Evolutionary conservation across 306 rosid species (phyloP).

Genomic region (Gynostemma pentaphyllum): DNA sequence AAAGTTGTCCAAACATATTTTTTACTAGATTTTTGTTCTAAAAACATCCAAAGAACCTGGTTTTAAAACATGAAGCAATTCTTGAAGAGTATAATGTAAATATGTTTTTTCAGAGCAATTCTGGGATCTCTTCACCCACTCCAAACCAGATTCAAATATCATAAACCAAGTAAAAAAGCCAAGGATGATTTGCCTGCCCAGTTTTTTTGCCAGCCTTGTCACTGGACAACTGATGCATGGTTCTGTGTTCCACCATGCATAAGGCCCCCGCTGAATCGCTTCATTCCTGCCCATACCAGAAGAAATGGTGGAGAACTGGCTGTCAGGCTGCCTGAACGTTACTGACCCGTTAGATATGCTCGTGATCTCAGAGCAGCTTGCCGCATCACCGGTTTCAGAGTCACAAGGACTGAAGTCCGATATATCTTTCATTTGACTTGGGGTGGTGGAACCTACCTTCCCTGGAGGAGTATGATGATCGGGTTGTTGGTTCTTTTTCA

Average conservation of each 20-base stretch:
- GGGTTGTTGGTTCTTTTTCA: conserved; percentile 33
- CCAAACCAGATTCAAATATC: neutral
- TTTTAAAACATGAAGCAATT: too few relatives aligned
- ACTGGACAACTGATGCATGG: conserved; percentile 43
- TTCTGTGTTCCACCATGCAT: conserved; percentile 34
- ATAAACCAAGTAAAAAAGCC: conserved; percentile 38
- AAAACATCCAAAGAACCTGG: too few relatives aligned
- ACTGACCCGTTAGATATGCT: conserved; percentile 24
- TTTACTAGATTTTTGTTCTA: too few relatives aligned
- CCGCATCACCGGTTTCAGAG: conserved; percentile 23
- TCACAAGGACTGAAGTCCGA: conserved; percentile 19
- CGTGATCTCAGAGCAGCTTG: conserved; percentile 36
- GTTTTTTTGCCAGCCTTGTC: conserved; percentile 18
- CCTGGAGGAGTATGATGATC: conserved; percentile 6
- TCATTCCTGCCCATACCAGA: conserved; percentile 23
- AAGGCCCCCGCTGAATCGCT: conserved; percentile 44
- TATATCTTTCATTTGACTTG: conserved; percentile 22
- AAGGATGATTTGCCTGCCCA: conserved; percentile 90
- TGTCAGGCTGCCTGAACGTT: conserved; percentile 29
- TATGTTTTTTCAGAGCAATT: neutral
- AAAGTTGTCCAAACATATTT: too few relatives aligned
- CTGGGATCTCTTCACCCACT: neutral
- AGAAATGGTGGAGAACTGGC: conserved; percentile 26
- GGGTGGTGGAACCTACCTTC: conserved; percentile 8
- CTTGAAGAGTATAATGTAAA: neutral